These are phyloP conservation scores for Pseudoturritis turrita DNA, from an alignment of 345 rosid genomes.

Conservation along the genomic window DNA sequence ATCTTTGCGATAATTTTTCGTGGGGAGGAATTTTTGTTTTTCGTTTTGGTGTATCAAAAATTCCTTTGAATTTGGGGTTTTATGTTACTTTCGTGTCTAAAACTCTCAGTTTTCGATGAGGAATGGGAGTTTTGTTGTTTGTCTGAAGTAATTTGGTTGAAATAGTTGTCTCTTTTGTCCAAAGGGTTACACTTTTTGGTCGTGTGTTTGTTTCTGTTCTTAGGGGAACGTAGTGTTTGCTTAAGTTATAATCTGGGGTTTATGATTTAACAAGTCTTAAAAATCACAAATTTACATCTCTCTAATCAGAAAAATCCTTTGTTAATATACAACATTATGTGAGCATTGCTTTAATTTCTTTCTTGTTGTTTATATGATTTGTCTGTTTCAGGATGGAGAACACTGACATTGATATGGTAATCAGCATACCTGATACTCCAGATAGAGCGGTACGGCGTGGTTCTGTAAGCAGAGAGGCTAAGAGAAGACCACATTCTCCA, in stretches of 20 bases:
- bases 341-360: neutral
- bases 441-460: slow-evolving; percentile 44
- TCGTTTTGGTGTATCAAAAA: neutral
- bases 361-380: neutral
- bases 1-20: neutral
- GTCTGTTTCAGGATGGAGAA: slow-evolving; percentile 56
- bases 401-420: slow-evolving; percentile 54
- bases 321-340: neutral
- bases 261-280: neutral
- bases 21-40: neutral
- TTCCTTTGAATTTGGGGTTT: neutral
- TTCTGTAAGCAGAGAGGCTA: slow-evolving; percentile 19
- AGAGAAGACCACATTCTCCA: slow-evolving; percentile 37
- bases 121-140: neutral
- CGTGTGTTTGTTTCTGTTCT: neutral
- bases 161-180: neutral
- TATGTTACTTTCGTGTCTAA: neutral
- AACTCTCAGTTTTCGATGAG: neutral
- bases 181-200: neutral
- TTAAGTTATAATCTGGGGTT: neutral
- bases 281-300: neutral
- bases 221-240: neutral
- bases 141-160: neutral
- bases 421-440: slow-evolving; percentile 76
- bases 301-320: neutral